A percentile compares a stretch with the other conserved stretches of the same genome.
phyloP scores from a whole-genome alignment of 345 rosid species.

The Eucalyptus pauciflora region DNA sequence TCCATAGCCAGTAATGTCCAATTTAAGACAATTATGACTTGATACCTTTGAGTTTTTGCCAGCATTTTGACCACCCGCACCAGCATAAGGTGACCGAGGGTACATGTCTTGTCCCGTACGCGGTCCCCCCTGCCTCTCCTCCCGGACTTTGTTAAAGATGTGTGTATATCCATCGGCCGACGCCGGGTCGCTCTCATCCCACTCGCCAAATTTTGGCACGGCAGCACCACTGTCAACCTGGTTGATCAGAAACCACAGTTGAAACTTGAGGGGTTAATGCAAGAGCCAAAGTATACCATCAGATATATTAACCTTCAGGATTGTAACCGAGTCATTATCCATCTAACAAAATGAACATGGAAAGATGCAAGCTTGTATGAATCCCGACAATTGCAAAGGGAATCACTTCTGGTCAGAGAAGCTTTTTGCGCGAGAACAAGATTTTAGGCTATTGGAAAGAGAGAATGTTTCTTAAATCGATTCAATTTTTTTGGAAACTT shows the following conservation, averaged over 20 bases:
- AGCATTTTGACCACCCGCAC: neutral
- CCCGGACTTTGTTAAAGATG: slow-evolving; percentile 75
- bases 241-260: neutral
- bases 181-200: slow-evolving; percentile 81
- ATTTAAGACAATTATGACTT: neutral
- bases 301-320: neutral
- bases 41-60: slow-evolving; percentile 33
- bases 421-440: neutral
- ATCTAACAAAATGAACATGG: neutral
- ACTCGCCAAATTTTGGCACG: slow-evolving; percentile 86
- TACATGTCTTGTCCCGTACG: slow-evolving; percentile 30
- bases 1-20: neutral
- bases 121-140: slow-evolving; percentile 44
- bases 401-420: neutral
- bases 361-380: neutral
- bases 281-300: neutral
- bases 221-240: slow-evolving; percentile 69
- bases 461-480: neutral
- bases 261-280: neutral
- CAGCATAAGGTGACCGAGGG: slow-evolving; percentile 15
- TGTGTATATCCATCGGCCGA: slow-evolving; percentile 85
- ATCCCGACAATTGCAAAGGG: neutral
- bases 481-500: neutral
- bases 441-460: neutral
- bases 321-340: neutral